Percentiles rank a stretch among this genome's conserved stretches.
phyloP scores from a whole-genome alignment of 2,329 filamentous ascomycete genomes.

The Talaromyces pinophilus region DNA sequence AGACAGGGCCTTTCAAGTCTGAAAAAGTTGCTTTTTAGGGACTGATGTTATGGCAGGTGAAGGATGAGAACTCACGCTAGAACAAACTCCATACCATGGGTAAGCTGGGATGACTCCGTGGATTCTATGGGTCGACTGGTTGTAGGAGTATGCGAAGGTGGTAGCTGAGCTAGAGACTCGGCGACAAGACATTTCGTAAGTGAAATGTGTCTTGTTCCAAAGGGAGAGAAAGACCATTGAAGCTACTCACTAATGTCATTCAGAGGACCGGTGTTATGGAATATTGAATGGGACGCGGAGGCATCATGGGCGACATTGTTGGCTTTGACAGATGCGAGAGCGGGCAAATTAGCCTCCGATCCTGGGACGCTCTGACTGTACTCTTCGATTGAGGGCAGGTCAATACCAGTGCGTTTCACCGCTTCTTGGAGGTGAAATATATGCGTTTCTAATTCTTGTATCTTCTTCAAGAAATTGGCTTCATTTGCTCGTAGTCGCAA shows the following conservation, averaged over 20 bases:
- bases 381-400: not conserved
- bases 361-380: not conserved
- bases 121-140: not conserved
- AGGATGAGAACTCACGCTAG: slow-evolving; percentile 33
- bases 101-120: not conserved
- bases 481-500: slow-evolving; percentile 69
- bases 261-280: slow-evolving; percentile 24
- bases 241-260: not conserved
- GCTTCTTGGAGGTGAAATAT: slow-evolving; percentile 29
- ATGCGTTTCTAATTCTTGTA: slow-evolving; percentile 29
- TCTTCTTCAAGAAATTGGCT: slow-evolving; percentile 32
- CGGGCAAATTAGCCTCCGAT: not conserved
- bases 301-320: not conserved
- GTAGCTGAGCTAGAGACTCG: not conserved
- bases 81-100: slow-evolving; percentile 35
- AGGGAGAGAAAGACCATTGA: not conserved
- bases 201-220: not conserved
- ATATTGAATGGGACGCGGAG: not conserved
- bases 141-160: not conserved
- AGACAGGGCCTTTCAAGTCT: slow-evolving; percentile 41
- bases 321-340: not conserved
- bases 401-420: slow-evolving; percentile 22
- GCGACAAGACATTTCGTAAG: not conserved
- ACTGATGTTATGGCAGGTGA: not conserved
- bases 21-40: not conserved